Evolutionary conservation across 352 stramenopile species (phyloP).

Genomic region (Globisporangium perplexum): DNA sequence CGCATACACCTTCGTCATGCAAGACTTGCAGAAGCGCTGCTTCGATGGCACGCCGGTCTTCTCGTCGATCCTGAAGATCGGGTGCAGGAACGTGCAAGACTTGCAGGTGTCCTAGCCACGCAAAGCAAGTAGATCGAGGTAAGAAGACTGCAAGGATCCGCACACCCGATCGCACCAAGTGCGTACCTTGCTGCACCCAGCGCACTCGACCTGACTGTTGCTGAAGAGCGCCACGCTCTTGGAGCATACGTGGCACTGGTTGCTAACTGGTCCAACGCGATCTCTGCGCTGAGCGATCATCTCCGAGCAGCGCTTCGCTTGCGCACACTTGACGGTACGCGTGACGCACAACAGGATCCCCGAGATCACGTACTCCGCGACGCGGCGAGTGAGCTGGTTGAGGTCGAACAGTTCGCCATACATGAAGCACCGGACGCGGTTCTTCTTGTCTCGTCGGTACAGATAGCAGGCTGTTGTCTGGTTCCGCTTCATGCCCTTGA

Average conservation of each 20-base stretch:
- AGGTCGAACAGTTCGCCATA: not conserved
- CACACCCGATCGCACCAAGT: not conserved
- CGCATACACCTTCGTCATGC: slow-evolving; percentile 6
- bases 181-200: slow-evolving; percentile 17
- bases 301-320: not conserved
- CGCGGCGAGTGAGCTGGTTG: not conserved
- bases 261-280: not conserved
- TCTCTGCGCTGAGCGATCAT: not conserved
- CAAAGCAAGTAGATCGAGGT: not conserved
- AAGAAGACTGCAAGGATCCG: not conserved
- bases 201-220: slow-evolving; percentile 15
- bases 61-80: slow-evolving; percentile 12
- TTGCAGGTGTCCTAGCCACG: slow-evolving; percentile 27
- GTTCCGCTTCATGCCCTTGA: slow-evolving; percentile 24
- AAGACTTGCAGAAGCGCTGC: slow-evolving; percentile 12
- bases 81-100: slow-evolving; percentile 17
- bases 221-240: slow-evolving; percentile 17
- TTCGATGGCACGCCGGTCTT: slow-evolving; percentile 9
- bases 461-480: slow-evolving; percentile 29
- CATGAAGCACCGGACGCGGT: not conserved
- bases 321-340: not conserved
- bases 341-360: not conserved
- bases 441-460: slow-evolving; percentile 15
- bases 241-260: slow-evolving; percentile 14
- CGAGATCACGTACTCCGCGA: not conserved